phyloP scores from a whole-genome alignment of 257 asterid genomes.

The Rehmannia glutinosa region DNA sequence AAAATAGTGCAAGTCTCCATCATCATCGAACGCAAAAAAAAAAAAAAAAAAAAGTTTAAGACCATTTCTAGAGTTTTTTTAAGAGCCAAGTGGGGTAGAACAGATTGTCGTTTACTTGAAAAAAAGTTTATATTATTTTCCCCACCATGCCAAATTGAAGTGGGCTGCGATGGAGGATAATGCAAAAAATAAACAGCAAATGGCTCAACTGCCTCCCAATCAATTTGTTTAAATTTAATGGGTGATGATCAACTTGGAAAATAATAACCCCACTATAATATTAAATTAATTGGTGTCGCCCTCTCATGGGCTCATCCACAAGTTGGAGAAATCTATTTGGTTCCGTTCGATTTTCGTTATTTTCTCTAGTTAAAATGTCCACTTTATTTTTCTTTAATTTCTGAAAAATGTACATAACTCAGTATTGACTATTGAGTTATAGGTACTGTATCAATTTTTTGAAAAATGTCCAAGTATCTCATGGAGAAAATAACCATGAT shows the following conservation, averaged over 20 bases:
- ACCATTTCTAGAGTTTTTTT: slow-evolving; percentile 14
- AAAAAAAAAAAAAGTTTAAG: background rate
- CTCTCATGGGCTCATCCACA: no score
- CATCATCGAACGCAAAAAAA: slow-evolving; percentile 12
- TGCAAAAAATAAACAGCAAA: background rate
- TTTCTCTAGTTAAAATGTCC: no score
- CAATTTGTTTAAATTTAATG: background rate
- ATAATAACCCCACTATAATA: background rate
- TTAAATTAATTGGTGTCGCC: no score
- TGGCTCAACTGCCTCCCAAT: background rate
- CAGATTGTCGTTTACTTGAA: slow-evolving; percentile 16
- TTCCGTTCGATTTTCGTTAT: no score
- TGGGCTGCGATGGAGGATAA: background rate
- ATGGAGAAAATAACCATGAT: no score
- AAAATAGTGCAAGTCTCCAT: slow-evolving; percentile 18
- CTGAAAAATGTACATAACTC: no score
- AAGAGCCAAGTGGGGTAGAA: slow-evolving; percentile 17
- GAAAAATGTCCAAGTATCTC: no score
- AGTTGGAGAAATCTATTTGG: no score
- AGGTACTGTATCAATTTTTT: no score
- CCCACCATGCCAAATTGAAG: background rate
- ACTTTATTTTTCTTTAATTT: no score
- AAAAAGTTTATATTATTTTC: background rate
- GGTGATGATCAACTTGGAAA: background rate
- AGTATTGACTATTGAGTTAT: no score